phyloP scores from a whole-genome alignment of 2,329 filamentous ascomycete species.

The Aspergillus nomiae region DNA sequence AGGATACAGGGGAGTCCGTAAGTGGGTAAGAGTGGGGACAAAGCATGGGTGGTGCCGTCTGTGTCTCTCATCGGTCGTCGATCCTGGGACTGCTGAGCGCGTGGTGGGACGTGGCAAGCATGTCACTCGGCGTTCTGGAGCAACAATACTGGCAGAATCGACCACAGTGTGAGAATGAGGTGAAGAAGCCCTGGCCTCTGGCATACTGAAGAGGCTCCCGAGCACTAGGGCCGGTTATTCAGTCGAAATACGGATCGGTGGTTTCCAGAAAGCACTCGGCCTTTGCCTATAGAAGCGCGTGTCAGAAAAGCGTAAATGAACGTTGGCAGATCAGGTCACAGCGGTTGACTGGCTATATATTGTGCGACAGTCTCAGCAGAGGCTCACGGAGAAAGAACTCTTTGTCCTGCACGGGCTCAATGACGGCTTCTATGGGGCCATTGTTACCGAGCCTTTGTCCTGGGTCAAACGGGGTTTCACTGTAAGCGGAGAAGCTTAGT shows the following conservation, averaged over 20 bases:
- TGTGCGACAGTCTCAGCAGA: not conserved
- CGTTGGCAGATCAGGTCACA: not conserved
- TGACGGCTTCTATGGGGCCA: not conserved
- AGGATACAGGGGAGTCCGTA: slow-evolving; percentile 34
- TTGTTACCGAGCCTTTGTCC: slow-evolving; percentile 1
- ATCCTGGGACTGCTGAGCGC: not conserved
- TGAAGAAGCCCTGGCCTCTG: not conserved
- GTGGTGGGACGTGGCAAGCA: not conserved
- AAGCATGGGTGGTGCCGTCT: slow-evolving; percentile 13
- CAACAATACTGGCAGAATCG: not conserved
- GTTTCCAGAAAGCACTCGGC: no score
- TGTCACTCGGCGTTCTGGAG: not conserved
- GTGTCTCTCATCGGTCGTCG: not conserved
- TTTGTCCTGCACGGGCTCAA: not conserved
- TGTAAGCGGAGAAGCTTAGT: not conserved
- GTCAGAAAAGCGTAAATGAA: not conserved
- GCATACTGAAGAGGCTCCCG: not conserved
- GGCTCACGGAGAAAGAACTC: not conserved
- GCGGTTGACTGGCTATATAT: not conserved
- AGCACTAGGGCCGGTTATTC: not conserved
- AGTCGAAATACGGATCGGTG: not conserved
- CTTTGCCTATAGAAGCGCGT: not conserved
- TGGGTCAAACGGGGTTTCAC: not conserved
- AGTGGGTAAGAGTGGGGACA: slow-evolving; percentile 26
- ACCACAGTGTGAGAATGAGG: not conserved